Conservation (phyloP, 257 asterid genomes). For the Fraxinus anomala region DNA sequence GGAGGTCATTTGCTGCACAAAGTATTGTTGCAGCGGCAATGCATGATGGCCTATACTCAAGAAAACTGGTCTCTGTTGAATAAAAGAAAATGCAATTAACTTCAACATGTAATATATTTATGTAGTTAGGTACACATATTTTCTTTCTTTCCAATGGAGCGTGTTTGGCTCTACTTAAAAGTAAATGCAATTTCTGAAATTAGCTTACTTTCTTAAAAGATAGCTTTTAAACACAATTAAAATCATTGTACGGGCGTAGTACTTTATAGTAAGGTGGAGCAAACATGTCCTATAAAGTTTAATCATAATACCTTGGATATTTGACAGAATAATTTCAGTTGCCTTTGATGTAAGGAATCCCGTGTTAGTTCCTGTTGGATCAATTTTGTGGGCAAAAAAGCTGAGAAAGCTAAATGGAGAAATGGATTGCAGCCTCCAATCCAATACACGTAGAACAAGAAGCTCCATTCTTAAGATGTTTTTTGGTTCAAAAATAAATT, state of each 20-base stretch:
- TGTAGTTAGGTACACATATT: background rate
- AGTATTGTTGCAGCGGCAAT: slow-evolving; percentile 81
- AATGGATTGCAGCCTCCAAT: slow-evolving; percentile 87
- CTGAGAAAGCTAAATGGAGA: slow-evolving; percentile 76
- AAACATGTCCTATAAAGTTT: background rate
- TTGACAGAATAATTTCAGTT: slow-evolving; percentile 61
- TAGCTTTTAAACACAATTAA: background rate
- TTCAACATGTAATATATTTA: background rate
- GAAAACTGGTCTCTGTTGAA: slow-evolving; percentile 62
- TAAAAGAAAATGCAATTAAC: slow-evolving; percentile 15
- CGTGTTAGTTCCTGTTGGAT: slow-evolving; percentile 61
- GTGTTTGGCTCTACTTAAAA: too few species aligned
- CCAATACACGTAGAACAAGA: slow-evolving; percentile 72
- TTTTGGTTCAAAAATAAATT: slow-evolving; percentile 70
- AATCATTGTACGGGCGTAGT: background rate
- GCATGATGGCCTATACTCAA: slow-evolving; percentile 87
- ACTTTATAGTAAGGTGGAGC: background rate
- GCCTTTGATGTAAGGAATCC: slow-evolving; percentile 72
- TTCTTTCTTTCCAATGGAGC: too few species aligned
- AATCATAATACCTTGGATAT: slow-evolving; percentile 57
- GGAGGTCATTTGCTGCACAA: slow-evolving; percentile 78
- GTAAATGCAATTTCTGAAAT: too few species aligned
- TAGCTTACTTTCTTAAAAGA: background rate
- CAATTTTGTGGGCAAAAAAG: slow-evolving; percentile 76
- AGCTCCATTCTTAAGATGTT: slow-evolving; percentile 82